Evolutionary conservation across 805 yeast genomes (phyloP).

Genomic region (Candida sonorensis): DNA sequence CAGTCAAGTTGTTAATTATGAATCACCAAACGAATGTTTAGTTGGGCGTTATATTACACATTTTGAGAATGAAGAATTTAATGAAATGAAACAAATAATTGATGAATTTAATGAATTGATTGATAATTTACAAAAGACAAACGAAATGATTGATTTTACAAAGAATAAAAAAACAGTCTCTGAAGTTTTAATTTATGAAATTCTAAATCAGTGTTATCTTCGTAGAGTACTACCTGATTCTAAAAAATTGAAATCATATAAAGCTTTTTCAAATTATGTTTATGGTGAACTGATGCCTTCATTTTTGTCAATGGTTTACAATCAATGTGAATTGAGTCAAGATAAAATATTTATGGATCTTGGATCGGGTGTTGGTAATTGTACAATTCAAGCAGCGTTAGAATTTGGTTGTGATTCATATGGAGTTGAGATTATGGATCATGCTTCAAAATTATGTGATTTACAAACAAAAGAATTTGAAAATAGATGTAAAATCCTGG

Average conservation of each 20-base stretch:
- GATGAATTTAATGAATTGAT: constrained; percentile 39
- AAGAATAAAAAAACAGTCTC: constrained; percentile 25
- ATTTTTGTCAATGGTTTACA: constrained; percentile 62
- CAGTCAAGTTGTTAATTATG: constrained; percentile 27
- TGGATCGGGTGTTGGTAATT: constrained; percentile 94
- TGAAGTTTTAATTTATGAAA: constrained; percentile 49
- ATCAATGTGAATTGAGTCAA: constrained; percentile 47
- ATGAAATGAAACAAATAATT: constrained; percentile 27
- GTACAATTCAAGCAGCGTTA: constrained; percentile 81
- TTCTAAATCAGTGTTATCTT: constrained; percentile 65
- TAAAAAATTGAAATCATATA: constrained; percentile 55
- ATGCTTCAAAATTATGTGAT: constrained; percentile 65
- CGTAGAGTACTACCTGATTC: constrained; percentile 76
- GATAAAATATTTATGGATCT: constrained; percentile 69
- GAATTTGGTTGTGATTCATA: constrained; percentile 80
- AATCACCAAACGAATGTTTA: constrained; percentile 30
- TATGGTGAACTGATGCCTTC: constrained; percentile 86
- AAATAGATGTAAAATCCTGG: constrained; percentile 54
- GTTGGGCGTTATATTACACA: constrained; percentile 32
- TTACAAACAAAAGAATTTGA: constrained; percentile 53
- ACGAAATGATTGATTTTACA: constrained; percentile 14
- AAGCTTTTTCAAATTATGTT: constrained; percentile 84
- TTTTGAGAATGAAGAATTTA: constrained; percentile 24
- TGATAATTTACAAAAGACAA: constrained; percentile 28
- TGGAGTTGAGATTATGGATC: constrained; percentile 86